A percentile compares a stretch with the other conserved stretches of the same genome.
phyloP scores from a whole-genome alignment of 2,329 filamentous ascomycete species.

The Aspergillus eucalypticola region DNA sequence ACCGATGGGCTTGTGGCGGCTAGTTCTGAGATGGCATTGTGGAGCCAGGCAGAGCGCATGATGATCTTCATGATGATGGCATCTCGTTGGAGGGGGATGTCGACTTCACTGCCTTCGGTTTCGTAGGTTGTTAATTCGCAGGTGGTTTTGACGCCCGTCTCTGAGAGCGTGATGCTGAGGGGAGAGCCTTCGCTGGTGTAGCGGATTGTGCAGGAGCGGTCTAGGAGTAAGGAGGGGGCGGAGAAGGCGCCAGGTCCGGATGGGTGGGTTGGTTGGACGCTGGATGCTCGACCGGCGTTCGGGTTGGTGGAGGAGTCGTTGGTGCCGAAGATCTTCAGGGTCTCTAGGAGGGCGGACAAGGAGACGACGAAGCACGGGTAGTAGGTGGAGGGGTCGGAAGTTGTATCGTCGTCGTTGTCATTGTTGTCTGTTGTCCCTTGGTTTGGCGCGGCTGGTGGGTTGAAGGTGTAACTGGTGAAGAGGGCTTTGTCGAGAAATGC shows the following conservation, averaged over 20 bases:
- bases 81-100: conserved; percentile 82
- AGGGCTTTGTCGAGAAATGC: conserved; percentile 85
- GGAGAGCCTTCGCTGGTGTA: conserved; percentile 75
- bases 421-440: conserved; percentile 10
- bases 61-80: conserved; percentile 88
- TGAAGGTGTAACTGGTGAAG: conserved; percentile 81
- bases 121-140: conserved; percentile 90
- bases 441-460: conserved; percentile 41
- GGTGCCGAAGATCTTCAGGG: conserved; percentile 89
- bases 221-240: conserved; percentile 77
- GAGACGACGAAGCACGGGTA: conserved; percentile 82
- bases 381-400: conserved; percentile 30
- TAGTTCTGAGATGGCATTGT: conserved; percentile 55
- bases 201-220: conserved; percentile 80
- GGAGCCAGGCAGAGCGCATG: conserved; percentile 65
- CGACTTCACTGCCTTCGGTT: conserved; percentile 57
- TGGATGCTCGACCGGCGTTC: conserved; percentile 27
- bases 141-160: conserved; percentile 82
- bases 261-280: conserved; percentile 32
- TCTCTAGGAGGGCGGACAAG: conserved; percentile 83
- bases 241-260: conserved; percentile 73
- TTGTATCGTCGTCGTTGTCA: conserved; percentile 36
- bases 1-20: conserved; percentile 68
- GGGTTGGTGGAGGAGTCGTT: conserved; percentile 56
- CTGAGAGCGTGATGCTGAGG: conserved; percentile 81